Base-by-base conservation (phyloP, 495 filamentous ascomycete species). In the Xylaria bambusicola region DNA sequence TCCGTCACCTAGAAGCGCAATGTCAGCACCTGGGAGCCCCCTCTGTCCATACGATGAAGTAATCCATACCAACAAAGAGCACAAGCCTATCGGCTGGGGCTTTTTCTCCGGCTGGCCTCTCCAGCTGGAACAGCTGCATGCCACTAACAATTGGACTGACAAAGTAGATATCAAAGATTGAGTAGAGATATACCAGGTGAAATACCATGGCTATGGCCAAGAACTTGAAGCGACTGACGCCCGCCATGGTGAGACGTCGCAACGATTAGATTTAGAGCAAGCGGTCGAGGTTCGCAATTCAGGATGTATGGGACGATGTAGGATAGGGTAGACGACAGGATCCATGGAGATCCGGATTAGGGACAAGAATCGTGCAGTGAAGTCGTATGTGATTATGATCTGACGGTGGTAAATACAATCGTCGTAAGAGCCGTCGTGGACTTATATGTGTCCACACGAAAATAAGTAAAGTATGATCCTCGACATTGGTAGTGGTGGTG, bases 91-190 rank as follows among this genome's bases (percentile, higher is more conserved):
- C 88, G 5, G 95, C 93, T 24, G 94, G 94, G 13, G 92, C 83
- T 72, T 87, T 83, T n/a, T 68, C 71, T 38, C 76, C 78, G 20
- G 75, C 58, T 35, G 85, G 76, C 50, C 88, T 78, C 45, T 92
- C 85, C 40, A 94, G 80, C 33, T 74, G 75, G 75, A 89, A 93
- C 51, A 90, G 81, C 63, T 80, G 84, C 95, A 99, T 98, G 66
- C 95, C 95, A 81, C 85, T 88, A 36, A 98, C 95, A 64, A 99
- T 95, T 17, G 95, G 95, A 69, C 92, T 97, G 63, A 97, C 91
- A 71, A 99, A 99, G 76, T 99, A 99, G 62, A 98, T 96, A 71
- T 98, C 95, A 73, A 99, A 99, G 63, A 99, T 99, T 33, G 93
- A 97, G 66, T 86, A 92, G 60, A 94, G 88, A 76, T 99, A 99